phyloP scores from a whole-genome alignment of 805 yeast genomes.

The Ascoidea rubescens region DNA sequence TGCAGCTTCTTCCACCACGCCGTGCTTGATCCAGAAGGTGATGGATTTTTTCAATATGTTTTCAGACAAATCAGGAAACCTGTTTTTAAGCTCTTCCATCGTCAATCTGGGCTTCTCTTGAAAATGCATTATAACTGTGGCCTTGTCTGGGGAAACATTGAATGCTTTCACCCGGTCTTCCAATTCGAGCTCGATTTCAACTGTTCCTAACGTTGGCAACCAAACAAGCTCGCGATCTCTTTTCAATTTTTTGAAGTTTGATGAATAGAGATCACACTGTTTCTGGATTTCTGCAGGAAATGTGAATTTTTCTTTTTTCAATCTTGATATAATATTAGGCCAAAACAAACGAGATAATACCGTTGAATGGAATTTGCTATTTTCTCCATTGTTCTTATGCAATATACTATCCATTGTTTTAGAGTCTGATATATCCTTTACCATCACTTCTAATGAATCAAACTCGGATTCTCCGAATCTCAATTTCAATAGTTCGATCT shows the following conservation, averaged over 20 bases:
- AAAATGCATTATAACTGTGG: conserved; percentile 44
- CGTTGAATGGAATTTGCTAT: conserved; percentile 31
- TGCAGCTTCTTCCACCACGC: conserved; percentile 32
- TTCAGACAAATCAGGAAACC: neutral
- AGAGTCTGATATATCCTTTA: conserved; percentile 54
- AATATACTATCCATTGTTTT: conserved; percentile 26
- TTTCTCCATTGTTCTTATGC: conserved; percentile 13
- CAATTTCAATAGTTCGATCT: conserved; percentile 39
- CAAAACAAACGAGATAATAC: conserved; percentile 71
- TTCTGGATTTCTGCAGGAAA: conserved; percentile 33
- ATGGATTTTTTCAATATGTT: conserved; percentile 19
- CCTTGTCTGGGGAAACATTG: conserved; percentile 56
- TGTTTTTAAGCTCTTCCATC: conserved; percentile 3
- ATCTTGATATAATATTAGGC: conserved; percentile 29
- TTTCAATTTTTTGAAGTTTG: conserved; percentile 28
- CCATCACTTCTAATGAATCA: conserved; percentile 70
- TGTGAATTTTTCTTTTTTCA: conserved; percentile 23
- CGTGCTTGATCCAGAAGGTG: conserved; percentile 50
- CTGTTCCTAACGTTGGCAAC: conserved; percentile 47
- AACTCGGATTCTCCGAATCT: conserved; percentile 59
- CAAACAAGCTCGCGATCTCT: conserved; percentile 45
- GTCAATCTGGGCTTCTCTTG: conserved; percentile 8
- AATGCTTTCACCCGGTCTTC: conserved; percentile 26
- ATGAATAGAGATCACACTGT: conserved; percentile 29
- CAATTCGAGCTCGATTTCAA: conserved; percentile 44